Percentiles rank a stretch among this genome's conserved stretches.
Conservation (phyloP, 768 basidiomycete species). For the Leucocoprinus birnbaumii region DNA sequence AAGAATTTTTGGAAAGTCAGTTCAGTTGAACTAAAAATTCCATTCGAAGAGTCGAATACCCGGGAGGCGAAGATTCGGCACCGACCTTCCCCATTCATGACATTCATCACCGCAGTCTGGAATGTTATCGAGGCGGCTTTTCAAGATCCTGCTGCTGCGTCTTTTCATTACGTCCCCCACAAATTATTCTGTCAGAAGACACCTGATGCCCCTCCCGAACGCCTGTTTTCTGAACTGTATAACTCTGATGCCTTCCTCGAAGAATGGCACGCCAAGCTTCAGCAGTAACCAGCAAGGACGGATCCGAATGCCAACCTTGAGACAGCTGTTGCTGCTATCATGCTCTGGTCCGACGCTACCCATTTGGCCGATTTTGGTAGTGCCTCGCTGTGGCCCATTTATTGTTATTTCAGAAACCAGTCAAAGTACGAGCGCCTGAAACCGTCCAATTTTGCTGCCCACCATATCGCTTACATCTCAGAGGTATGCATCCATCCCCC, state of each 20-base stretch:
- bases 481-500: slow-evolving; percentile 21
- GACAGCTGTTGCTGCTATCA: slow-evolving; percentile 19
- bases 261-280: slow-evolving; percentile 12
- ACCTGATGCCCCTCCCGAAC: slow-evolving; percentile 7
- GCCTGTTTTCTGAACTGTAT: slow-evolving; percentile 18
- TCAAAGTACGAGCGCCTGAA: slow-evolving; percentile 32
- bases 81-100: slow-evolving; percentile 17
- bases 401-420: slow-evolving; percentile 30
- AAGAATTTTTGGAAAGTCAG: slow-evolving; percentile 19
- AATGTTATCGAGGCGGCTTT: slow-evolving; percentile 14
- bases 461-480: slow-evolving; percentile 40
- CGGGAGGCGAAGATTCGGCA: slow-evolving; percentile 14
- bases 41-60: slow-evolving; percentile 15
- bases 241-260: slow-evolving; percentile 17
- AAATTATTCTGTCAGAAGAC: slow-evolving; percentile 11
- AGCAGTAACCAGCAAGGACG: not conserved
- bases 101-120: slow-evolving; percentile 11
- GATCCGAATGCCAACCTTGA: slow-evolving; percentile 12
- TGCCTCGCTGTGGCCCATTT: slow-evolving; percentile 30
- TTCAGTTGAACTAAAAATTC: slow-evolving; percentile 24
- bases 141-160: slow-evolving; percentile 10
- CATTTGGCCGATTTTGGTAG: slow-evolving; percentile 30
- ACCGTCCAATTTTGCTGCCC: slow-evolving; percentile 24
- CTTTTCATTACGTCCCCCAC: slow-evolving; percentile 16
- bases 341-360: slow-evolving; percentile 31